Conservation (phyloP, 306 rosid genomes). For the Prunus armeniaca region DNA sequence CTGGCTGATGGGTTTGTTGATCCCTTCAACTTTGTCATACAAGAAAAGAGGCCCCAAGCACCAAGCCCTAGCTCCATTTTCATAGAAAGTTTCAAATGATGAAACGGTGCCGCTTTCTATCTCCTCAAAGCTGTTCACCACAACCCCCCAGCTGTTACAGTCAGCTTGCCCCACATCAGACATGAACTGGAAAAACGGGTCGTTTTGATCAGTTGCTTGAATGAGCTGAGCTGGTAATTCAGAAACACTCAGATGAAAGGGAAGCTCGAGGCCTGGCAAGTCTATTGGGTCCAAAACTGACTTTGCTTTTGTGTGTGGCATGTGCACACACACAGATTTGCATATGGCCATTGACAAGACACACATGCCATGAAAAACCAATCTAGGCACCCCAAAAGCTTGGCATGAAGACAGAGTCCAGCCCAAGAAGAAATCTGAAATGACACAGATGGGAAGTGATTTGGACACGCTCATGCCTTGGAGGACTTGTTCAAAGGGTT, state of each 20-base stretch:
- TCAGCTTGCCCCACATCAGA: slow-evolving; percentile 19
- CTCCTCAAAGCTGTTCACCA: slow-evolving; percentile 32
- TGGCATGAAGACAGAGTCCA: slow-evolving; percentile 29
- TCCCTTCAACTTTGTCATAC: slow-evolving; percentile 10
- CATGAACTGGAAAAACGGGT: slow-evolving; percentile 2
- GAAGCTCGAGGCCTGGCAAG: slow-evolving; percentile 14
- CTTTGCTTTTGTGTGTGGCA: not conserved
- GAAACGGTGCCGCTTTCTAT: slow-evolving; percentile 14
- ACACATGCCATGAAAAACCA: slow-evolving; percentile 33
- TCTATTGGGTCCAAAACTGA: not conserved
- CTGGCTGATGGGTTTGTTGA: not conserved
- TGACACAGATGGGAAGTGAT: slow-evolving; percentile 24
- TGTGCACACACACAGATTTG: slow-evolving; percentile 23
- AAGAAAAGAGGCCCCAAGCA: slow-evolving; percentile 31
- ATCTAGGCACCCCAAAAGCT: slow-evolving; percentile 22
- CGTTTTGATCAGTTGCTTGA: not conserved
- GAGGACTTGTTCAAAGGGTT: slow-evolving; percentile 21
- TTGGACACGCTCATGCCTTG: slow-evolving; percentile 5
- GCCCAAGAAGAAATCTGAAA: slow-evolving; percentile 33
- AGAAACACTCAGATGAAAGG: not conserved
- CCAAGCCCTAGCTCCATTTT: slow-evolving; percentile 18
- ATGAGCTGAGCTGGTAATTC: slow-evolving; percentile 22
- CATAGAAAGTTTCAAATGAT: slow-evolving; percentile 17
- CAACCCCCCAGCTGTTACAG: slow-evolving; percentile 23
- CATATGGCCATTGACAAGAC: slow-evolving; percentile 24